Base-by-base conservation (phyloP, 2,329 filamentous ascomycete species). In the Pseudogymnoascus sp. region DNA sequence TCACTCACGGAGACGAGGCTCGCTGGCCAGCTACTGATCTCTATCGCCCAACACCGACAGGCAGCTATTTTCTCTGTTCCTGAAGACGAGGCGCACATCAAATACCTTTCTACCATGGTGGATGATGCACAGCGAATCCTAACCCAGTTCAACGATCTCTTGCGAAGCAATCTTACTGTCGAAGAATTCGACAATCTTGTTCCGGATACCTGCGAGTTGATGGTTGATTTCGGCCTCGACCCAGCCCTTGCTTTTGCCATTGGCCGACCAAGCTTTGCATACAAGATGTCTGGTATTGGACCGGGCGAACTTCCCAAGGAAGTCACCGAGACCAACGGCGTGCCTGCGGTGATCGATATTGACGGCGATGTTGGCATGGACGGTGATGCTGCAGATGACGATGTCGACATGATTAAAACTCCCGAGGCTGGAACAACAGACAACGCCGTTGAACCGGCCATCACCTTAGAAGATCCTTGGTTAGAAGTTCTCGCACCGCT, bases 71-170 rank as follows among this genome's bases (percentile, higher is more conserved):
- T 89, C 75, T 86, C 86, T 42, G 78, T 88, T 1, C 83, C 89
- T 5, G 86, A 91, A 37, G 80, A 82, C 23, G 85, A 89, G 64
- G 88, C 90, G 0, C 92, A 96, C 66, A 87, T 97, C 73, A 99
- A 99, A 74, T 88, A 93, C 46, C 78, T 97, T 11, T 90, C 91
- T 2, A 91, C 91, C 61, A 87, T 96, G 67, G 84, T 96, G 61
- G 95, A 99, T 73, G 93, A 96, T 73, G 89, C 96, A 18, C 91
- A 96, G 68, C 85, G 90, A 65, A 88, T 93, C 7, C 82, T 97
- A 23, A 84, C 86, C 23, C 93, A 97, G 71, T 99, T 96, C 72
- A 81, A 97, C 16, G 95, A 97, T 70, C 83, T 97, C 5, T 82
- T 99, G 34, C 89, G 89, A 72, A 90, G 85, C 72, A 96, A 92